These are phyloP conservation scores for Clathrus columnatus DNA, from an alignment of 768 basidiomycete genomes.

Conservation along the genomic window DNA sequence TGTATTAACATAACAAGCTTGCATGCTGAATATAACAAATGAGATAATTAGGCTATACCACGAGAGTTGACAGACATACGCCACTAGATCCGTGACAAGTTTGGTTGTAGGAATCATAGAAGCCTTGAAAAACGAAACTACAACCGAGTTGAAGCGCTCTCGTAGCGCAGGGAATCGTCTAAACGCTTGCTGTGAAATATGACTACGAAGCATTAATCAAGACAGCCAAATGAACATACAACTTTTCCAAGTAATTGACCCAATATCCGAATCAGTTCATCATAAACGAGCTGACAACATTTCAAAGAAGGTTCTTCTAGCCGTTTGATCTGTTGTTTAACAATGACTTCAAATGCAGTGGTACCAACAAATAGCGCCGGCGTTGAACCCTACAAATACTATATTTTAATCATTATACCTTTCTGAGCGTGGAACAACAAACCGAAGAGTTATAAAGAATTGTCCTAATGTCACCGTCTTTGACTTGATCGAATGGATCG, in stretches of 20 bases:
- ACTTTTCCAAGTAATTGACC: conserved; percentile 86
- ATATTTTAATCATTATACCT: not conserved
- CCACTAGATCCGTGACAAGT: conserved; percentile 85
- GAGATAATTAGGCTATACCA: not conserved
- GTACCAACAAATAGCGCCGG: conserved; percentile 96
- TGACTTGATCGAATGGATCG: conserved; percentile 98
- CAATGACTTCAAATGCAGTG: conserved; percentile 95
- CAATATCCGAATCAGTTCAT: conserved; percentile 94
- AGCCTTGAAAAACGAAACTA: conserved; percentile 94
- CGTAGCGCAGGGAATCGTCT: conserved; percentile 93
- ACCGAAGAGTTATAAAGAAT: conserved; percentile 97
- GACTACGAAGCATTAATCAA: not conserved
- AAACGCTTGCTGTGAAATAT: conserved; percentile 71
- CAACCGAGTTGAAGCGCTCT: conserved; percentile 92
- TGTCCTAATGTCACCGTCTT: conserved; percentile 94
- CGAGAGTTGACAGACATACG: conserved; percentile 42
- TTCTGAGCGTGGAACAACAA: conserved; percentile 31
- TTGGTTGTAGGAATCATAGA: conserved; percentile 93
- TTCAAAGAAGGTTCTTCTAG: conserved; percentile 90
- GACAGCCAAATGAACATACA: conserved; percentile 38
- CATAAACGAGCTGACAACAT: conserved; percentile 93
- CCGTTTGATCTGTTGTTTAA: conserved; percentile 97
- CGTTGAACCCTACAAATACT: conserved; percentile 69
- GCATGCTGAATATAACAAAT: conserved; percentile 54
- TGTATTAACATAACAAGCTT: conserved; percentile 98